Evolutionary conservation across 2,329 filamentous ascomycete species (phyloP).

Genomic region (Calcarisporium arbuscula): DNA sequence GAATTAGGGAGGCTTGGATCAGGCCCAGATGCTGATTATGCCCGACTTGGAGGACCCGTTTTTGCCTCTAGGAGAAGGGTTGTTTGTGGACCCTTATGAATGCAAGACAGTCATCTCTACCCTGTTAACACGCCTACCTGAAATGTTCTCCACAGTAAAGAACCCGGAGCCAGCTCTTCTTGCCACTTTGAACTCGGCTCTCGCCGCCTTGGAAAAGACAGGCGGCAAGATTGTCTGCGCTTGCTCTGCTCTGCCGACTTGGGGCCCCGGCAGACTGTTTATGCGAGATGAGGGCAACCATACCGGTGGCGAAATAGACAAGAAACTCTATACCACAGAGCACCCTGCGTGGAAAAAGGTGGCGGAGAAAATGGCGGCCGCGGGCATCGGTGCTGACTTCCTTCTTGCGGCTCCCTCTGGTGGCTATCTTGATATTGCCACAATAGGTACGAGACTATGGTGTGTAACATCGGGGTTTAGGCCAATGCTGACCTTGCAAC

Average conservation of each 20-base stretch:
- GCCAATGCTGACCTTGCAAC: slow-evolving; percentile 13
- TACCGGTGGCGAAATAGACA: slow-evolving; percentile 80
- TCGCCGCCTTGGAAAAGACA: slow-evolving; percentile 77
- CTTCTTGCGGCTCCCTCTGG: slow-evolving; percentile 89
- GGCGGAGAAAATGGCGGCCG: slow-evolving; percentile 79
- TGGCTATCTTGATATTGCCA: slow-evolving; percentile 87
- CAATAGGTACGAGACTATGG: slow-evolving; percentile 58
- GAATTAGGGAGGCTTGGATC: slow-evolving; percentile 61
- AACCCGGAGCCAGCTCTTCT: slow-evolving; percentile 86
- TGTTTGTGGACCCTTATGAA: slow-evolving; percentile 92
- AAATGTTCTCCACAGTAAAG: slow-evolving; percentile 81
- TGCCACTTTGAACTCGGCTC: slow-evolving; percentile 73
- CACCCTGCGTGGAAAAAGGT: slow-evolving; percentile 82
- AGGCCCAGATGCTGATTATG: slow-evolving; percentile 98
- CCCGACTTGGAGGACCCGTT: slow-evolving; percentile 96
- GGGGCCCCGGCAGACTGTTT: slow-evolving; percentile 79
- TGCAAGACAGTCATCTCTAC: slow-evolving; percentile 81
- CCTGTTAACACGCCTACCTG: slow-evolving; percentile 77
- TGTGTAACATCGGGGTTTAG: background rate
- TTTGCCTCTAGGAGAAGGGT: slow-evolving; percentile 79
- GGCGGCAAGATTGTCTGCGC: slow-evolving; percentile 92
- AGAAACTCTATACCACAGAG: slow-evolving; percentile 86
- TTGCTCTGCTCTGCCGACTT: slow-evolving; percentile 80
- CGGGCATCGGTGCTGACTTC: slow-evolving; percentile 85
- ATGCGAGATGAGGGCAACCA: slow-evolving; percentile 85